A percentile compares a stretch with the other conserved stretches of the same genome.
Evolutionary conservation across 2,329 filamentous ascomycete species (phyloP).

Genomic region (Furcasterigmium furcatum): DNA sequence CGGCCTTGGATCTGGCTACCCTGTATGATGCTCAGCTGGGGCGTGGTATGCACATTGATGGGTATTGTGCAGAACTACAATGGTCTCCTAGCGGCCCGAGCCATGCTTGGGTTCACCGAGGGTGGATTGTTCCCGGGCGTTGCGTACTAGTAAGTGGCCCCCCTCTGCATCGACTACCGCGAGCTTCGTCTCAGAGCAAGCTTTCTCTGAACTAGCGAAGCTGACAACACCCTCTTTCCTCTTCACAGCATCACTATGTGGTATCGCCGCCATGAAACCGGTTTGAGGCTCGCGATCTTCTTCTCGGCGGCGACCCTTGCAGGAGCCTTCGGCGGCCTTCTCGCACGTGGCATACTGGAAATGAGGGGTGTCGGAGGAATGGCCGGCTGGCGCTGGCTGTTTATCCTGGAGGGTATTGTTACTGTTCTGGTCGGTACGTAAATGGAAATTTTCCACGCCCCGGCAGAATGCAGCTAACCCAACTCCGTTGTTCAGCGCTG

Average conservation of each 20-base stretch:
- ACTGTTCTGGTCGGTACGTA: slow-evolving; percentile 54
- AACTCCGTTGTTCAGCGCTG: too few species aligned
- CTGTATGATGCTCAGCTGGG: slow-evolving; percentile 81
- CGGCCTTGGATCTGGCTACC: slow-evolving; percentile 68
- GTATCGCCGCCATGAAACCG: slow-evolving; percentile 85
- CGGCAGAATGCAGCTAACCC: too few species aligned
- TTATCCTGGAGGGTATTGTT: slow-evolving; percentile 71
- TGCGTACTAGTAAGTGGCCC: not conserved
- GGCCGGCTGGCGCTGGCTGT: slow-evolving; percentile 76
- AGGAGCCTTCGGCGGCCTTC: slow-evolving; percentile 54
- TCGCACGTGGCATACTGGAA: slow-evolving; percentile 64
- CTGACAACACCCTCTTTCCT: slow-evolving; percentile 50
- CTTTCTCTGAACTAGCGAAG: slow-evolving; percentile 54
- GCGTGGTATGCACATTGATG: slow-evolving; percentile 70
- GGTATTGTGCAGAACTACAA: slow-evolving; percentile 75
- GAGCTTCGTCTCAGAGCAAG: slow-evolving; percentile 9
- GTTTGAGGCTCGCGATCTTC: slow-evolving; percentile 91
- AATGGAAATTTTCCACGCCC: too few species aligned
- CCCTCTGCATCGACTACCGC: slow-evolving; percentile 4
- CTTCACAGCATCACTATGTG: slow-evolving; percentile 80
- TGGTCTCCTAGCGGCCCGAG: slow-evolving; percentile 74
- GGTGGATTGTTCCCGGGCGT: slow-evolving; percentile 57
- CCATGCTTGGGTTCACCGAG: slow-evolving; percentile 78
- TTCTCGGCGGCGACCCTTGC: slow-evolving; percentile 74
- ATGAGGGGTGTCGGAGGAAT: slow-evolving; percentile 72